Conservation (phyloP, 352 stramenopile genomes). For the Phytophthora quininea region DNA sequence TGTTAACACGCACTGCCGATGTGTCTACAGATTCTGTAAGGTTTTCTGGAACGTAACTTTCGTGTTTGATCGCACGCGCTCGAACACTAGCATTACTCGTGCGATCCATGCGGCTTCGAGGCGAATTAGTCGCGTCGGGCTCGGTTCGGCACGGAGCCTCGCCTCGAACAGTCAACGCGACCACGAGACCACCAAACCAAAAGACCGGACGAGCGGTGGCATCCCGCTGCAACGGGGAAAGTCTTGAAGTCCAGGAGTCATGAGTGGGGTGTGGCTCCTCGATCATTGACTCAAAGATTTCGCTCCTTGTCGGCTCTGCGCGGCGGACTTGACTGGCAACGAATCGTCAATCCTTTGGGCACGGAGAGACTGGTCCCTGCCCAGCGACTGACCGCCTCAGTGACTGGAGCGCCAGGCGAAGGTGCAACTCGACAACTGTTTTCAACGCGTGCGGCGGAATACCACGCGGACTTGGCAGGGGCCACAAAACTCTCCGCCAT, state of each 20-base stretch:
- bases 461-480: constrained; percentile 14
- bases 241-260: constrained; percentile 10
- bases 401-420: not conserved
- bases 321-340: constrained; percentile 14
- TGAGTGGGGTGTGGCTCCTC: constrained; percentile 10
- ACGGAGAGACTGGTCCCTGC: not conserved
- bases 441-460: constrained; percentile 20
- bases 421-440: constrained; percentile 26
- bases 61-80: no score
- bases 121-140: no score
- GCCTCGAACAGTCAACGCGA: not conserved
- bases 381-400: no score
- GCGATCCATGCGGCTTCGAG: no score
- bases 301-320: constrained; percentile 14
- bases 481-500: constrained; percentile 25
- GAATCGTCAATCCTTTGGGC: constrained; percentile 6
- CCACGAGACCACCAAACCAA: not conserved
- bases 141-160: not conserved
- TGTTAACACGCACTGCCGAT: no score
- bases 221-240: not conserved
- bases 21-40: no score
- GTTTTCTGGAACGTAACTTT: no score
- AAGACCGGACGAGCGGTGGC: not conserved
- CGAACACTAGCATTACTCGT: no score
- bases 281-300: constrained; percentile 13